Conservation (phyloP, 2,329 filamentous ascomycete species). For the Dactylellina drechsleri region DNA sequence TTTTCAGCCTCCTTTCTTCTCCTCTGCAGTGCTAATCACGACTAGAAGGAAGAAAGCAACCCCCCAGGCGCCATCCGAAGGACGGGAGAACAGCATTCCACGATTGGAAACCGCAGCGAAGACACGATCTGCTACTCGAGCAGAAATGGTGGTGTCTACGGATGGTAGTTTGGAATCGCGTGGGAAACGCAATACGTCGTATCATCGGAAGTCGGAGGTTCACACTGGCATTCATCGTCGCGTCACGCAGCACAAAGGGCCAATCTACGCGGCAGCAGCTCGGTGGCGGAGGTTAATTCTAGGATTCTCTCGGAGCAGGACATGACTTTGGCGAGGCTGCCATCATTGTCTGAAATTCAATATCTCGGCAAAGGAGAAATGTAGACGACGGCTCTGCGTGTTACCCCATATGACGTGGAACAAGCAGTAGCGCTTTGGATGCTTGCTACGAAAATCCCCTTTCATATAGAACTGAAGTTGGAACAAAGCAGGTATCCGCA, state of each 20-base stretch:
- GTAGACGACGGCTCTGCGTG: too few species aligned
- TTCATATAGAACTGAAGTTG: too few species aligned
- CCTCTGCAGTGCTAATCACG: background rate
- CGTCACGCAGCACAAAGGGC: conserved; percentile 5
- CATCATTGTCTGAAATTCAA: background rate
- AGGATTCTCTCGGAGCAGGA: background rate
- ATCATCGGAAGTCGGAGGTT: conserved; percentile 49
- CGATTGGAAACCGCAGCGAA: background rate
- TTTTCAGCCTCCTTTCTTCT: conserved; percentile 8
- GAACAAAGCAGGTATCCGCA: too few species aligned
- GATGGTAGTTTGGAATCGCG: background rate
- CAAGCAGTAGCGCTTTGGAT: too few species aligned
- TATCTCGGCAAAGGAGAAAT: too few species aligned
- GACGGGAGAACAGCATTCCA: conserved; percentile 3
- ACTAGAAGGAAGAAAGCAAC: background rate
- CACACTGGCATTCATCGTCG: conserved; percentile 24
- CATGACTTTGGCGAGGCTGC: background rate
- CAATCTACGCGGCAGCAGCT: background rate
- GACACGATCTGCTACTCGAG: conserved; percentile 1
- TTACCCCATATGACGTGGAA: too few species aligned
- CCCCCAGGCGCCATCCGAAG: background rate
- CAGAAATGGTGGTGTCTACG: background rate
- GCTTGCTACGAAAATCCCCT: too few species aligned
- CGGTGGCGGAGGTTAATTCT: background rate
- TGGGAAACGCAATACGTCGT: too few species aligned